Evolutionary conservation across 2,329 filamentous ascomycete genomes (phyloP).

Genomic region (Neodidymelliopsis sp.): DNA sequence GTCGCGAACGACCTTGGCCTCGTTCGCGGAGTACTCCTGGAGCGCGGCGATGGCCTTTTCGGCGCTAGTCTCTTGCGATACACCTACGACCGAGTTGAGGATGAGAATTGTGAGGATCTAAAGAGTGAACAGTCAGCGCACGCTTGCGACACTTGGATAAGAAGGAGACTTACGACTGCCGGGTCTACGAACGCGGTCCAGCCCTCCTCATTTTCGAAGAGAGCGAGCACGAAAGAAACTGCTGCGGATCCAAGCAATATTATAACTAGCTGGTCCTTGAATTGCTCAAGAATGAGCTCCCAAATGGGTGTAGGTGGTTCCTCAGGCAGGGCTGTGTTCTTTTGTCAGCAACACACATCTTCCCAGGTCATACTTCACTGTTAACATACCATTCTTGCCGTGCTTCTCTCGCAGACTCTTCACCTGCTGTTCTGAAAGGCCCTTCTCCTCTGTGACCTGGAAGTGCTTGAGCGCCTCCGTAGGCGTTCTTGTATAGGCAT

Average conservation of each 20-base stretch:
- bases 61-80: conserved; percentile 97
- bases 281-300: conserved; percentile 97
- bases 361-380: background rate
- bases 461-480: conserved; percentile 62
- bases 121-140: conserved; percentile 20
- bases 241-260: conserved; percentile 92
- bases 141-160: background rate
- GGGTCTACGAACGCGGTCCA: conserved; percentile 99
- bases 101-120: conserved; percentile 96
- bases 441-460: conserved; percentile 58
- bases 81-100: conserved; percentile 94
- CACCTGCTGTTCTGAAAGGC: conserved; percentile 60
- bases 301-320: conserved; percentile 95
- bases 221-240: conserved; percentile 89
- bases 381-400: conserved; percentile 61
- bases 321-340: conserved; percentile 71
- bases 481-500: conserved; percentile 59
- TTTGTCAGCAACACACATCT: conserved; percentile 3
- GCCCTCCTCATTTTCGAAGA: conserved; percentile 91
- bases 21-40: conserved; percentile 98
- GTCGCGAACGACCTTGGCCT: conserved; percentile 90
- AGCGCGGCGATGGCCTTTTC: conserved; percentile 98
- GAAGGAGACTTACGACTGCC: conserved; percentile 73
- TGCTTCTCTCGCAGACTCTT: conserved; percentile 55
- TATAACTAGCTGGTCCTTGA: conserved; percentile 97